These are phyloP conservation scores for Ormosia semicastrata DNA, from an alignment of 306 rosid genomes.

Conservation along the genomic window DNA sequence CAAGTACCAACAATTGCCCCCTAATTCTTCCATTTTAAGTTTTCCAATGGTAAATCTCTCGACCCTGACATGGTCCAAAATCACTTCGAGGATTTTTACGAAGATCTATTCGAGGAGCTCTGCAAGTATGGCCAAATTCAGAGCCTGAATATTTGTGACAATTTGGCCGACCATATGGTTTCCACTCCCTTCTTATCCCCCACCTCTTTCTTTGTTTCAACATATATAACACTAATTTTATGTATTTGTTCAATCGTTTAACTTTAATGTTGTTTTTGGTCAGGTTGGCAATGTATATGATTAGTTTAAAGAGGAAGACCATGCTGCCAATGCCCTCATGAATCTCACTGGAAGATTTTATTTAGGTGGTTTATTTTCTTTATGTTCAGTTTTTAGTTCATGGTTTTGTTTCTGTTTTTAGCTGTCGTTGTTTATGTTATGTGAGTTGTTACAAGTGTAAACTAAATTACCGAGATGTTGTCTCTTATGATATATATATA, in stretches of 20 bases:
- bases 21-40: too few relatives aligned
- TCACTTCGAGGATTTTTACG: slow-evolving; percentile 97
- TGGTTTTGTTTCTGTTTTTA: background rate
- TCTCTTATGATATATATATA: background rate
- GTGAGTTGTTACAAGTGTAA: background rate
- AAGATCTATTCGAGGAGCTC: slow-evolving; percentile 94
- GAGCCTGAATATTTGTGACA: slow-evolving; percentile 96
- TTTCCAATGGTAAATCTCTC: too few relatives aligned
- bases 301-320: slow-evolving; percentile 89
- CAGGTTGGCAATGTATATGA: slow-evolving; percentile 96
- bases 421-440: background rate
- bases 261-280: background rate
- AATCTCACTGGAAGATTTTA: slow-evolving; percentile 90
- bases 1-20: too few relatives aligned
- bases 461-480: background rate
- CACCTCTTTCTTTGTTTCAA: background rate
- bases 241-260: background rate
- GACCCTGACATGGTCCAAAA: slow-evolving; percentile 93
- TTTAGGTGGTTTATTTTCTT: slow-evolving; percentile 49
- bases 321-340: slow-evolving; percentile 88
- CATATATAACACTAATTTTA: background rate
- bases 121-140: slow-evolving; percentile 90
- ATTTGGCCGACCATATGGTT: slow-evolving; percentile 98
- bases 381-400: background rate
- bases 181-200: too few relatives aligned